Conservation (phyloP, 2,329 filamentous ascomycete genomes). For the Teratosphaeria viscida region DNA sequence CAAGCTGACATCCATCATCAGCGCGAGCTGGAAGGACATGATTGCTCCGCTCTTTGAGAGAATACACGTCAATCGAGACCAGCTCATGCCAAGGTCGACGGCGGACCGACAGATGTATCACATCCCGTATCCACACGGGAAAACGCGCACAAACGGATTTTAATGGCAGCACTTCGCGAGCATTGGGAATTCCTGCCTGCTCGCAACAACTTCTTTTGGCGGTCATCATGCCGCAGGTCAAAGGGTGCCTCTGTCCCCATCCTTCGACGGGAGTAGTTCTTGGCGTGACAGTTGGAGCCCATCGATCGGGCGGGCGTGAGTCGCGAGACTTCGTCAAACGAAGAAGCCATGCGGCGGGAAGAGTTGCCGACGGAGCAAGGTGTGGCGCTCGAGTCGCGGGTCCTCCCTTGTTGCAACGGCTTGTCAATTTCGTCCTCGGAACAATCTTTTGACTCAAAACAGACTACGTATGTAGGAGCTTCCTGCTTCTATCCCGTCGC, state of each 20-base stretch:
- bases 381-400: not conserved
- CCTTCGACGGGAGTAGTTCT: not conserved
- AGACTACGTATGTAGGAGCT: not conserved
- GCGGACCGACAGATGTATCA: too few species aligned
- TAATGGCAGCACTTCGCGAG: too few species aligned
- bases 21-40: too few species aligned
- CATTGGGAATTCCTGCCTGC: too few species aligned
- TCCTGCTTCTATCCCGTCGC: not conserved
- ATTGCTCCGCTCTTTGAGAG: too few species aligned
- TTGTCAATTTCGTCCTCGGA: not conserved
- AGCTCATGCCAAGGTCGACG: too few species aligned
- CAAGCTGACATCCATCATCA: too few species aligned
- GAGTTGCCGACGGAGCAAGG: not conserved
- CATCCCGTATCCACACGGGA: too few species aligned
- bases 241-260: not conserved
- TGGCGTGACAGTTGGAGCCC: not conserved
- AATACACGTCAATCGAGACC: too few species aligned
- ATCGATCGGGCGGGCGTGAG: not conserved
- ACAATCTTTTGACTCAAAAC: not conserved
- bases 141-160: too few species aligned
- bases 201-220: too few species aligned
- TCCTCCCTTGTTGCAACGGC: not conserved
- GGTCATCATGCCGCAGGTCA: too few species aligned
- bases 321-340: not conserved
- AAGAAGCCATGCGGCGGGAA: not conserved